phyloP scores from a whole-genome alignment of 1,284 basidiomycete species.

The Ceratobasidium sp. region DNA sequence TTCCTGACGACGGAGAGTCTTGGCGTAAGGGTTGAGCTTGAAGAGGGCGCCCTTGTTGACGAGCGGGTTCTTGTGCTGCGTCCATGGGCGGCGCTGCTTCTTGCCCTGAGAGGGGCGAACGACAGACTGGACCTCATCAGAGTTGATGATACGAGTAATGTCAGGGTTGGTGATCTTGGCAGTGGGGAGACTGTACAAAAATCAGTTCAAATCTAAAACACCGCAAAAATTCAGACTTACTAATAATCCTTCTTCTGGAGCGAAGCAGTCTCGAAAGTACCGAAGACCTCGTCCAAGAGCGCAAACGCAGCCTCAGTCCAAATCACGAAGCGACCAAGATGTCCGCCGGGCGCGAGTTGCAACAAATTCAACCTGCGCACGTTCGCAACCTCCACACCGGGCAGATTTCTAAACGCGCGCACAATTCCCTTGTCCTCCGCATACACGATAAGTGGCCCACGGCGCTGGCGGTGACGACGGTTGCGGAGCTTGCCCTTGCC shows the following conservation, averaged over 20 bases:
- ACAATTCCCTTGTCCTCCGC: slow-evolving; percentile 98
- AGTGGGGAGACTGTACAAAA: slow-evolving; percentile 73
- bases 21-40: slow-evolving; percentile 99
- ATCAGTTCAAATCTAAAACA: slow-evolving; percentile 43
- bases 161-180: slow-evolving; percentile 98
- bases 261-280: slow-evolving; percentile 87
- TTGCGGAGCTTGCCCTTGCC: slow-evolving; percentile 99
- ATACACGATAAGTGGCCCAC: slow-evolving; percentile 98
- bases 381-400: slow-evolving; percentile 97
- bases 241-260: slow-evolving; percentile 93
- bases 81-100: slow-evolving; percentile 92
- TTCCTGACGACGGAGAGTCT: slow-evolving; percentile 89
- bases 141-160: slow-evolving; percentile 98
- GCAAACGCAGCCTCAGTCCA: slow-evolving; percentile 98
- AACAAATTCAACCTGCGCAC: slow-evolving; percentile 96
- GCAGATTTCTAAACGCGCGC: slow-evolving; percentile 98
- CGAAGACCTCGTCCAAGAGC: slow-evolving; percentile 94
- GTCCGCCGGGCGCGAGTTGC: slow-evolving; percentile 99
- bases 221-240: slow-evolving; percentile 57
- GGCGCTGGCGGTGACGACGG: slow-evolving; percentile 96
- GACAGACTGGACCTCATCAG: slow-evolving; percentile 94
- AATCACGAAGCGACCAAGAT: slow-evolving; percentile 98
- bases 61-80: slow-evolving; percentile 99
- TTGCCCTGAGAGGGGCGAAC: slow-evolving; percentile 87
- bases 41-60: slow-evolving; percentile 96